Evolutionary conservation across 1,284 basidiomycete genomes (phyloP), one percentile per base, ranked within the genome.

Genomic region (Paramarasmius palmivorus): DNA sequence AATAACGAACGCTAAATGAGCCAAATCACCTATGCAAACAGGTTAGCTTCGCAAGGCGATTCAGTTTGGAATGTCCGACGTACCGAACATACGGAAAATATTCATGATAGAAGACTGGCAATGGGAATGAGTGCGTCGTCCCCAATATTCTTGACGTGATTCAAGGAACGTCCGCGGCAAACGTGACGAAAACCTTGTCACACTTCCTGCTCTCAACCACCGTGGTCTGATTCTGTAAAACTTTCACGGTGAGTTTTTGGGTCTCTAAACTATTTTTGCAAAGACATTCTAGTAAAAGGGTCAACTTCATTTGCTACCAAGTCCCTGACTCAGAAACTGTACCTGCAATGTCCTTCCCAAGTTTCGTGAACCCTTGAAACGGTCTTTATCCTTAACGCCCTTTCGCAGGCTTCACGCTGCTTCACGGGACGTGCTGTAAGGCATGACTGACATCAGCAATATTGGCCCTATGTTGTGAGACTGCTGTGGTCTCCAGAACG

Each of bases 1-100:
- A 67, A 93, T 78, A 70, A 95, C 96, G 61, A 92, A 95, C 54
- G 92, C 93, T 66, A 98, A 79, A 75, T 98, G 95, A 66, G 93
- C 90, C 70, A 96, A 70, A 76, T 98, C 95, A 68, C 90, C 93
- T 84, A 71, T 59, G 52, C 41, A 57, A 29, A 12, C 4, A 7
- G 29, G 50, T 42, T 46, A 54, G 52, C 50, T 35, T 47, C 44
- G 57, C 37, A 15, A 41, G 54, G 42, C 23, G 34, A 15, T 20
- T 20, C 39, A 41, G 51, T 52, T 7, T 40, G 22, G 49, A 23
- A 41, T 23, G 58, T 19, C 20, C 22, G 32, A 68, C 78, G 57
- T 60, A 86, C 86, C 86, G 53, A 89, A 65, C 57, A 89, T 73
- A 61, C 88, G 78, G 66, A 92, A 91, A 59, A 92, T 68, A 75